Base-by-base conservation (phyloP, 768 basidiomycete genomes). In the Hortiboletus campestris region DNA sequence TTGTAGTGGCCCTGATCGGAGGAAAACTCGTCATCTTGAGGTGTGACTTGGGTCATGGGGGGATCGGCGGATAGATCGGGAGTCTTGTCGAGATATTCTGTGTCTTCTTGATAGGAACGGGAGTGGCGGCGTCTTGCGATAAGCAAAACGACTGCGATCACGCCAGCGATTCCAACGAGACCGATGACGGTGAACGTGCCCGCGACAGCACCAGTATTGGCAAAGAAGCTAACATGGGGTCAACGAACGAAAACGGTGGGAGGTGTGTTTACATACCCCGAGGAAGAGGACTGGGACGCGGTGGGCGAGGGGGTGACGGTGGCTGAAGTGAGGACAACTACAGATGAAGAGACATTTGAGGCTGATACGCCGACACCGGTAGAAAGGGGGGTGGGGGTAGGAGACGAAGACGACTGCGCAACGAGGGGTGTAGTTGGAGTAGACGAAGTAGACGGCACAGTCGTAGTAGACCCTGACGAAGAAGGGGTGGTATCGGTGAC, bases 181-280 rank as follows among this genome's bases (percentile, higher is more conserved):
- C 74, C 77, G 49, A 75, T 70, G 53, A 73, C 68, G 39, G 75
- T 70, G 56, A 81, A 82, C 0, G 74, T 75, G 39, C 74, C 77
- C 0, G 76, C 80, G 19, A 80, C 76, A 0, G 78, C 80, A 35
- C 72, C 76, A 48, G 73, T 78, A 59, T 78, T 75, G 44, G 71
- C 58, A 59, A 79, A 75, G 72, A 82, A 82, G 55, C 80, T 81
- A 50, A 22, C 19, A 41, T 1, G 25, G 29, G 34, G 1, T 60
- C 41, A 59, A 31, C 3, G 4, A 14, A 5, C 2, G 39, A 3
- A 14, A 11, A 25, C 25, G 29, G 4, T 7, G 0, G 4, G 13
- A 8, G 29, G 16, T 17, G 36, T 2, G 1, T 13, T 12, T 19
- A 56, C 65, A 22, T 51, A 73, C 67, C 66, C 48, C 13, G 59